Base-by-base conservation (phyloP, 805 yeast species). In the Metschnikowia kunwiensis region DNA sequence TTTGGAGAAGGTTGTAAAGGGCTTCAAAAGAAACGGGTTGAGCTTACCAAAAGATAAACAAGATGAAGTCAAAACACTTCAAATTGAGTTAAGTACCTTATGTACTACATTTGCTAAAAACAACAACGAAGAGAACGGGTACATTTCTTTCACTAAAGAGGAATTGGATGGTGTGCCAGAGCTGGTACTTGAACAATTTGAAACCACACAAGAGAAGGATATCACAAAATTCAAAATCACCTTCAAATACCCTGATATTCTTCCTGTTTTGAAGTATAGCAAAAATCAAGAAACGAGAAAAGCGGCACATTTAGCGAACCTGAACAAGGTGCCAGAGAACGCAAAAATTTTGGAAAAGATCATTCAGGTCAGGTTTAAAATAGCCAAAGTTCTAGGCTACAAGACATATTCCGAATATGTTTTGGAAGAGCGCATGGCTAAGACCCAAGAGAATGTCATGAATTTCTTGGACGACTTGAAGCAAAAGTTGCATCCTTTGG, bases 401-500 rank as follows among this genome's bases (percentile, higher is more conserved):
- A 58, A 71, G 7, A 76, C 75, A 38, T 86, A 74, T 58, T 78
- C 93, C 1, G 82, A 80, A 36, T 85, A 74, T 53, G 74, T 79
- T 22, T 68, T 86, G 46, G 91, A 86, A 44, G 82, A 78, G 36
- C 74, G 87, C 56, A 82, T 86, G 89, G 95, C 95, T 27, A 82
- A 86, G 53, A 70, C 65, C 18, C 76, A 81, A 27, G 66, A 69
- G 30, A 74, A 64, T 16, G 95, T 85, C 14, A 53, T 73, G 49
- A 53, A 60, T 23, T 86, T 86, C 52, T 70, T 86, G 47, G 54
- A 65, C 17, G 89, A 84, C 54, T 69, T 86, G 52, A 72, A 70
- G 45, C 49, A 51, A 3, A 82, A 80, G 55, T 65, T 85, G 34
- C 61, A 65, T 21, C 84, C 84, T 6, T 58, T 78, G 23, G 95